Evolutionary conservation across 176 grass and related monocot species (phyloP).

Genomic region (Chrysopogon serrulatus): DNA sequence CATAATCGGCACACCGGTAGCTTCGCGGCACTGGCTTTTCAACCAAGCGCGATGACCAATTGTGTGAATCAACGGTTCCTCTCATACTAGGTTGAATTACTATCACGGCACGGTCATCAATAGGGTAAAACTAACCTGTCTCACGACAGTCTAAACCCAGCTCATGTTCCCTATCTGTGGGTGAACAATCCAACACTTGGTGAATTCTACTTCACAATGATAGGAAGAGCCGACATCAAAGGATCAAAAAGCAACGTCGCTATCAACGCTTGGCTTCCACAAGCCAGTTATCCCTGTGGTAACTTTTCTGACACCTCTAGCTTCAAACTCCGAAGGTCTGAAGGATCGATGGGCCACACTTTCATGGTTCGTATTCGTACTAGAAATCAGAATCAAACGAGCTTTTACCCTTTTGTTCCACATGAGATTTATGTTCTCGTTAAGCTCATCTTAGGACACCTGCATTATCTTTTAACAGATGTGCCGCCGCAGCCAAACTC

Average conservation of each 20-base stretch:
- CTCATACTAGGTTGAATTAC: too few species aligned
- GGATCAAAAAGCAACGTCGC: too few species aligned
- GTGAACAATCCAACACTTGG: too few species aligned
- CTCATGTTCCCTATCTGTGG: too few species aligned
- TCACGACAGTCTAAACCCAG: too few species aligned
- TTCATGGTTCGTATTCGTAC: conserved; percentile 63
- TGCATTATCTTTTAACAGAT: too few species aligned
- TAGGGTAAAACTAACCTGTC: too few species aligned
- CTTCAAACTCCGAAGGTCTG: conserved; percentile 60
- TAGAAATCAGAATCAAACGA: conserved; percentile 65
- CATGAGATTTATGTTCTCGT: conserved; percentile 63
- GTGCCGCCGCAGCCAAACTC: too few species aligned
- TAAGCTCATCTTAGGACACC: conserved; percentile 71
- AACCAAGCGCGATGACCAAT: conserved; percentile 35
- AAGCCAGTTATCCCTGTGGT: conserved; percentile 67
- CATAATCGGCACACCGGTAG: too few species aligned
- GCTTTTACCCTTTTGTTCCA: conserved; percentile 78
- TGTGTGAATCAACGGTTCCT: neutral
- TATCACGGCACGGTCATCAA: too few species aligned
- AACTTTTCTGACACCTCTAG: conserved; percentile 67
- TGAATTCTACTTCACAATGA: too few species aligned
- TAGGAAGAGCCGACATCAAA: too few species aligned
- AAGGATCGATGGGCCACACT: conserved; percentile 63
- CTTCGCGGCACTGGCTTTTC: conserved; percentile 45
- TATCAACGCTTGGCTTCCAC: conserved; percentile 71